Conservation (phyloP, 345 rosid genomes). For the Salix viminalis region DNA sequence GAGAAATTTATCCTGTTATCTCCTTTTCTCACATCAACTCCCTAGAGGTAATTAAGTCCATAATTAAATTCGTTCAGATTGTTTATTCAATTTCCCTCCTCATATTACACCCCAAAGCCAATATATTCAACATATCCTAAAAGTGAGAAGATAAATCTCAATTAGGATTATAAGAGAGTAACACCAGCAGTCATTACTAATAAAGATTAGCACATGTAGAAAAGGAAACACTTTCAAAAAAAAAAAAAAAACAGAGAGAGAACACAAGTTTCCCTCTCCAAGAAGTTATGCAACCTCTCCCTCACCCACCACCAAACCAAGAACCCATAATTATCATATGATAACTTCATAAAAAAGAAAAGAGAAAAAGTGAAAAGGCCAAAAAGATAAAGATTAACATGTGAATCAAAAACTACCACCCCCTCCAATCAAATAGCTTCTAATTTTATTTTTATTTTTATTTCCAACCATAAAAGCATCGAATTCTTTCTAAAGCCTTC, state of each 20-base stretch:
- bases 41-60: neutral
- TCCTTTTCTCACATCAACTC: neutral
- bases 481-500: constrained; percentile 8
- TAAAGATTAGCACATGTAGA: neutral
- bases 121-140: neutral
- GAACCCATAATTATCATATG: constrained; percentile 9
- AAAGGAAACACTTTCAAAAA: neutral
- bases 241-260: neutral
- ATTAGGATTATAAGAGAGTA: neutral
- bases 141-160: neutral
- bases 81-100: neutral
- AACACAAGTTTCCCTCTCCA: neutral
- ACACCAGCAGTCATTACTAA: neutral
- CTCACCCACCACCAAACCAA: constrained; percentile 13
- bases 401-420: constrained; percentile 34
- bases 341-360: constrained; percentile 34
- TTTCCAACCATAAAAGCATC: constrained; percentile 25
- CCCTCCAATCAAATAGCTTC: constrained; percentile 5
- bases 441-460: neutral
- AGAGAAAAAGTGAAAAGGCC: constrained; percentile 10
- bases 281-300: neutral
- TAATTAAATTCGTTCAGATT: neutral
- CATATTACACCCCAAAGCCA: neutral
- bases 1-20: neutral
- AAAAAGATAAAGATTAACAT: constrained; percentile 11